These are phyloP conservation scores for Dendrobium huoshanense DNA, from an alignment of 106 monocot species.

Conservation along the genomic window DNA sequence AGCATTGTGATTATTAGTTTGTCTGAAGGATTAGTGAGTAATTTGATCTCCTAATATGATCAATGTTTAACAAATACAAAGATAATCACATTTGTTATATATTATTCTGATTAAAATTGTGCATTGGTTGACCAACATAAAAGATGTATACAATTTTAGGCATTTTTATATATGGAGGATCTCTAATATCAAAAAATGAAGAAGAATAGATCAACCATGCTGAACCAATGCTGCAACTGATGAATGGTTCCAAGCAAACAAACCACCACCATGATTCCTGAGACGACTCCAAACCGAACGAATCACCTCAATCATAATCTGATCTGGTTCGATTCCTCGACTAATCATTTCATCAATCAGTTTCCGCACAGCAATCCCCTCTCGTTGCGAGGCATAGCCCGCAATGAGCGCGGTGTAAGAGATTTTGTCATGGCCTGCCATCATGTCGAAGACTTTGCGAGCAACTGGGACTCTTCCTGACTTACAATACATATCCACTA, in stretches of 20 bases:
- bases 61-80: too few species aligned
- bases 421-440: slow-evolving; percentile 22
- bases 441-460: slow-evolving; percentile 31
- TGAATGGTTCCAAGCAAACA: neutral
- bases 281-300: slow-evolving; percentile 52
- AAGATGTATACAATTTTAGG: too few species aligned
- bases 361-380: slow-evolving; percentile 29
- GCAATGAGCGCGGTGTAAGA: slow-evolving; percentile 43
- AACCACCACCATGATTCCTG: slow-evolving; percentile 9
- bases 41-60: too few species aligned
- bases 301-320: slow-evolving; percentile 36
- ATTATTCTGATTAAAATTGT: too few species aligned
- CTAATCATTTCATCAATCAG: slow-evolving; percentile 40
- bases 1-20: too few species aligned
- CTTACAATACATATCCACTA: slow-evolving; percentile 52
- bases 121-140: too few species aligned
- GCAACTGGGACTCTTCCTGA: slow-evolving; percentile 33
- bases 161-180: too few species aligned
- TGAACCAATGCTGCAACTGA: neutral
- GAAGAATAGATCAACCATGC: neutral
- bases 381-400: slow-evolving; percentile 46
- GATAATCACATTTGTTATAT: too few species aligned
- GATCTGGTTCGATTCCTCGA: slow-evolving; percentile 34
- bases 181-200: too few species aligned
- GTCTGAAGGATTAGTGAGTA: too few species aligned